These are phyloP conservation scores for Trichoderma erinaceum DNA, from an alignment of 495 filamentous ascomycete genomes.

Conservation along the genomic window DNA sequence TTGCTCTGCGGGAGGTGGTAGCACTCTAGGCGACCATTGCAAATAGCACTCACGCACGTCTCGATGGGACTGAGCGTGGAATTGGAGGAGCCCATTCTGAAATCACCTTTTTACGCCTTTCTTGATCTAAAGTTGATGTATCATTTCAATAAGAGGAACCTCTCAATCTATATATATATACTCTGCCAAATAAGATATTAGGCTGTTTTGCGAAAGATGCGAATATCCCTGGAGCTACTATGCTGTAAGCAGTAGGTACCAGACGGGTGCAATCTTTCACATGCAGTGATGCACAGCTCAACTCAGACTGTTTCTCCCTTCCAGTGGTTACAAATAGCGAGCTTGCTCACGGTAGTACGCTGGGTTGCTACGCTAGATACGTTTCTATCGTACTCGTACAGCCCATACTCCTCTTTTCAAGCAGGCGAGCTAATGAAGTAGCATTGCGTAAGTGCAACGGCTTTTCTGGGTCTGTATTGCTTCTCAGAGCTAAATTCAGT, in stretches of 20 bases:
- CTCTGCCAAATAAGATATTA: background rate
- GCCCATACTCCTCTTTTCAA: too few relatives aligned
- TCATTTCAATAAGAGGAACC: too few relatives aligned
- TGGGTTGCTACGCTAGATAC: background rate
- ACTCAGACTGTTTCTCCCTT: background rate
- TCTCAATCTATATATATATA: background rate
- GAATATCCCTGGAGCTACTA: background rate
- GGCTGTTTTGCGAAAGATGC: background rate
- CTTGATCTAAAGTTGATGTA: too few relatives aligned
- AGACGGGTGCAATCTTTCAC: background rate
- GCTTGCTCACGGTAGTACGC: background rate
- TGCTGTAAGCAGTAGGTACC: background rate
- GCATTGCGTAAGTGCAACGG: too few relatives aligned
- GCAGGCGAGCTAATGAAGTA: too few relatives aligned
- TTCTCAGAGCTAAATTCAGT: too few relatives aligned
- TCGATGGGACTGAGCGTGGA: slow-evolving; percentile 23
- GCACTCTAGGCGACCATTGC: slow-evolving; percentile 34
- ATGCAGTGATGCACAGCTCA: background rate
- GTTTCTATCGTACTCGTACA: too few relatives aligned
- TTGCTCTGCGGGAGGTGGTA: slow-evolving; percentile 34
- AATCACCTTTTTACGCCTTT: background rate
- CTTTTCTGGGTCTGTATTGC: too few relatives aligned
- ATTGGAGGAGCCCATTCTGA: background rate
- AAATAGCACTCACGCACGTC: slow-evolving; percentile 36
- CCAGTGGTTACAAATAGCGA: background rate